phyloP scores from a whole-genome alignment of 441 rosid species.

The Erodium texanum region DNA sequence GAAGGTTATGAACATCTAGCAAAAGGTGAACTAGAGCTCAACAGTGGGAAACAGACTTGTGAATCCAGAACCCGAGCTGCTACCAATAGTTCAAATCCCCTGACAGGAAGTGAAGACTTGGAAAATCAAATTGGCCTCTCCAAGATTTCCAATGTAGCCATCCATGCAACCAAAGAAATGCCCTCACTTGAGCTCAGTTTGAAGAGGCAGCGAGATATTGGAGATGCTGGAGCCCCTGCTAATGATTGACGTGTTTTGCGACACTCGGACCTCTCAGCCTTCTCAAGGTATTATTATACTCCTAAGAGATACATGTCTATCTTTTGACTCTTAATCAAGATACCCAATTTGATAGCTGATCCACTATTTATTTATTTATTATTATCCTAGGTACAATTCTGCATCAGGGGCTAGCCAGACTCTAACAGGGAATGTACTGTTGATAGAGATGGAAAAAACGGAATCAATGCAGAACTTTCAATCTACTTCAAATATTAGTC shows the following conservation, averaged over 20 bases:
- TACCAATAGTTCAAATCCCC: too few relatives aligned
- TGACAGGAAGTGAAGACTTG: too few relatives aligned
- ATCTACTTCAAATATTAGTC: slow-evolving; percentile 34
- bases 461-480: slow-evolving; percentile 28
- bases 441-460: slow-evolving; percentile 37
- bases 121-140: background rate
- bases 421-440: slow-evolving; percentile 37
- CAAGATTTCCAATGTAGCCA: slow-evolving; percentile 23
- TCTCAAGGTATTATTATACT: slow-evolving; percentile 44
- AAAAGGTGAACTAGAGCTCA: slow-evolving; percentile 20
- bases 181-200: slow-evolving; percentile 37
- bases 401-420: slow-evolving; percentile 53
- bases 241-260: slow-evolving; percentile 36
- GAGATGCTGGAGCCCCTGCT: slow-evolving; percentile 26
- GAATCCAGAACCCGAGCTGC: slow-evolving; percentile 20
- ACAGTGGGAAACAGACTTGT: slow-evolving; percentile 15
- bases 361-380: background rate
- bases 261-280: slow-evolving; percentile 63
- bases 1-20: slow-evolving; percentile 16
- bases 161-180: slow-evolving; percentile 28
- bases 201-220: slow-evolving; percentile 33
- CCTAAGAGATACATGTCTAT: background rate
- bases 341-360: background rate
- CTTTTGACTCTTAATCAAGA: background rate
- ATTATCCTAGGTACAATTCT: slow-evolving; percentile 43